A percentile compares a stretch with the other conserved stretches of the same genome.
Conservation (phyloP, 352 stramenopile species). For the Globisporangium viniferum region DNA sequence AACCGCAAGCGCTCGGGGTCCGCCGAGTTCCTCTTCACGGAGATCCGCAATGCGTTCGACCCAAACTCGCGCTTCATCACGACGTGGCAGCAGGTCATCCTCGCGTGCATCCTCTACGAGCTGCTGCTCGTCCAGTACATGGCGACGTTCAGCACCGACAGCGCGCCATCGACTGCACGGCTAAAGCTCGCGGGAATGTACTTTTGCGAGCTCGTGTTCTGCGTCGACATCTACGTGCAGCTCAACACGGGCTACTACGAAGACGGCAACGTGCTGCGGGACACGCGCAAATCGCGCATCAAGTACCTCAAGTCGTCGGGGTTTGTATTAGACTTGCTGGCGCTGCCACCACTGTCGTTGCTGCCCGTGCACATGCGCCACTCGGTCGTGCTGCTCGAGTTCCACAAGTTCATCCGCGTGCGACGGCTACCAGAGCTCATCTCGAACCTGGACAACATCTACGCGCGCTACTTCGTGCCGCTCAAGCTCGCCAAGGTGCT, state of each 20-base stretch:
- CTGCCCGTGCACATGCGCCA: slow-evolving; percentile 15
- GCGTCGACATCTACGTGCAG: slow-evolving; percentile 62
- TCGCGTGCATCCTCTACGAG: slow-evolving; percentile 54
- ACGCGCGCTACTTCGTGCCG: slow-evolving; percentile 50
- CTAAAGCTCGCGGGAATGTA: slow-evolving; percentile 41
- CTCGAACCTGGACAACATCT: slow-evolving; percentile 64
- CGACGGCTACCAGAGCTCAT: slow-evolving; percentile 46
- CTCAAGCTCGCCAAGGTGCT: slow-evolving; percentile 65
- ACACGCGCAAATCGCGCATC: slow-evolving; percentile 45
- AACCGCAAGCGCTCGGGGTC: slow-evolving; percentile 40
- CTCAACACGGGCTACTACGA: slow-evolving; percentile 76
- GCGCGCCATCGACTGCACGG: slow-evolving; percentile 3
- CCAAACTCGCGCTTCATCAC: slow-evolving; percentile 50
- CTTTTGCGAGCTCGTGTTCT: slow-evolving; percentile 57
- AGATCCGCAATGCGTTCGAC: slow-evolving; percentile 61
- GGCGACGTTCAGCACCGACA: slow-evolving; percentile 27
- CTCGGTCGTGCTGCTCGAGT: slow-evolving; percentile 35
- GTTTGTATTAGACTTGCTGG: slow-evolving; percentile 50
- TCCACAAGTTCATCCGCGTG: slow-evolving; percentile 56
- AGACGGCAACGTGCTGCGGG: slow-evolving; percentile 60
- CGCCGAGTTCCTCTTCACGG: slow-evolving; percentile 40
- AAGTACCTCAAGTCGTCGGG: slow-evolving; percentile 59
- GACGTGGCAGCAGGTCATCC: slow-evolving; percentile 49
- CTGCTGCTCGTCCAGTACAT: slow-evolving; percentile 45
- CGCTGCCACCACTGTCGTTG: slow-evolving; percentile 48